These are phyloP conservation scores for Kodamaea anthophila DNA, from an alignment of 1,139 yeast genomes.

Conservation along the genomic window DNA sequence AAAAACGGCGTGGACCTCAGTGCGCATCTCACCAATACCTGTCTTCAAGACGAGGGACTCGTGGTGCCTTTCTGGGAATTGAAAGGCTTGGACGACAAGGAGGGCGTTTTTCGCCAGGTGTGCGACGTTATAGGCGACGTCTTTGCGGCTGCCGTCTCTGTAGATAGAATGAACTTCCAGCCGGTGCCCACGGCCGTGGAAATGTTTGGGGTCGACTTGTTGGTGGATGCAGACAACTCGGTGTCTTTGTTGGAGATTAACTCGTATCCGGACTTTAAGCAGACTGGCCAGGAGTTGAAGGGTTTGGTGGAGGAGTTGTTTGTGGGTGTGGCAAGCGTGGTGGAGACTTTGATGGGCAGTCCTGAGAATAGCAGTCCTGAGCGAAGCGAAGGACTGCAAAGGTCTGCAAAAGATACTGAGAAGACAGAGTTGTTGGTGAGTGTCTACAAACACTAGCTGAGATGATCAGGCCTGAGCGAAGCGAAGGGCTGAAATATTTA, in stretches of 20 bases:
- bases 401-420: too few relatives aligned
- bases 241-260: constrained; percentile 78
- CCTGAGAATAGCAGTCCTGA: neutral
- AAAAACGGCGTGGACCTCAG: constrained; percentile 38
- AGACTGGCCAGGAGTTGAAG: constrained; percentile 77
- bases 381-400: too few relatives aligned
- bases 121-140: constrained; percentile 59
- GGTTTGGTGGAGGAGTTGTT: constrained; percentile 56
- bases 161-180: constrained; percentile 84
- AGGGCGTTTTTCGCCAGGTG: constrained; percentile 46
- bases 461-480: too few relatives aligned
- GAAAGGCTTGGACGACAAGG: constrained; percentile 38
- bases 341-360: constrained; percentile 7
- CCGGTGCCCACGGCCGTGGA: constrained; percentile 80
- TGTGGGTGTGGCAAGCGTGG: constrained; percentile 33
- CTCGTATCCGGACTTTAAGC: constrained; percentile 94
- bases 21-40: constrained; percentile 89
- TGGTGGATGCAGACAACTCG: constrained; percentile 51
- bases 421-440: too few relatives aligned
- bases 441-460: too few relatives aligned
- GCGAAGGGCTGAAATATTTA: too few relatives aligned
- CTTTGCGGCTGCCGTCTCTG: constrained; percentile 76
- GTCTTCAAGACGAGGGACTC: constrained; percentile 58
- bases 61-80: constrained; percentile 69
- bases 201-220: constrained; percentile 80